Conservation (phyloP, 768 basidiomycete species). For the Lentinula guzmanii region DNA sequence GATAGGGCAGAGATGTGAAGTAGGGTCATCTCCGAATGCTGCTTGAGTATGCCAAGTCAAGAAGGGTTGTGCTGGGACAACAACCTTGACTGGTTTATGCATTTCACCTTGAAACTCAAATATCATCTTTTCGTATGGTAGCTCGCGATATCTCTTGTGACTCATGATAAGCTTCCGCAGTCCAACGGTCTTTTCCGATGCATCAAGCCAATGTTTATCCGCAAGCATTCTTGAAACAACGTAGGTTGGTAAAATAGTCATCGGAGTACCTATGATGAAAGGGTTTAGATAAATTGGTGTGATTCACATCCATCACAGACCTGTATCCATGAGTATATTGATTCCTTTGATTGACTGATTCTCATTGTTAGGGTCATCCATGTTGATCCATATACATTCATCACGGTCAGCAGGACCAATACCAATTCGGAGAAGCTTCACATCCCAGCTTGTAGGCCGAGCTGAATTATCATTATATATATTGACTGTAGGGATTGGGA, state of each 20-base stretch:
- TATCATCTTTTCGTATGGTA: background rate
- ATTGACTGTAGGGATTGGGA: background rate
- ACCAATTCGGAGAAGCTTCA: background rate
- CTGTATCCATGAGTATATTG: background rate
- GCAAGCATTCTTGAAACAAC: background rate
- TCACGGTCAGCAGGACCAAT: background rate
- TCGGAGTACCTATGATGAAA: background rate
- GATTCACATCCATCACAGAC: background rate
- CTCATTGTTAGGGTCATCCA: background rate
- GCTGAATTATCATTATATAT: background rate
- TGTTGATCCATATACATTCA: background rate
- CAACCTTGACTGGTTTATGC: background rate
- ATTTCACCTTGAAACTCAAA: background rate
- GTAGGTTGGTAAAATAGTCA: background rate
- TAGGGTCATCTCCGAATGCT: background rate
- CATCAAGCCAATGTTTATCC: background rate
- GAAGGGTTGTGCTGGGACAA: background rate
- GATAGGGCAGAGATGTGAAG: background rate
- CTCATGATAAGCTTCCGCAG: slow-evolving; percentile 28
- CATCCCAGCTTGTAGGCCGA: background rate
- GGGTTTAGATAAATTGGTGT: too few species aligned
- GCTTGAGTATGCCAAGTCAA: background rate
- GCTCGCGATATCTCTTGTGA: background rate
- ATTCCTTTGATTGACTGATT: background rate
- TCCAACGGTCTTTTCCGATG: slow-evolving; percentile 23